Percentiles rank a stretch among this genome's conserved stretches.
phyloP scores from a whole-genome alignment of 192 early-diverging fungal species.

The Lobulomyces angularis region DNA sequence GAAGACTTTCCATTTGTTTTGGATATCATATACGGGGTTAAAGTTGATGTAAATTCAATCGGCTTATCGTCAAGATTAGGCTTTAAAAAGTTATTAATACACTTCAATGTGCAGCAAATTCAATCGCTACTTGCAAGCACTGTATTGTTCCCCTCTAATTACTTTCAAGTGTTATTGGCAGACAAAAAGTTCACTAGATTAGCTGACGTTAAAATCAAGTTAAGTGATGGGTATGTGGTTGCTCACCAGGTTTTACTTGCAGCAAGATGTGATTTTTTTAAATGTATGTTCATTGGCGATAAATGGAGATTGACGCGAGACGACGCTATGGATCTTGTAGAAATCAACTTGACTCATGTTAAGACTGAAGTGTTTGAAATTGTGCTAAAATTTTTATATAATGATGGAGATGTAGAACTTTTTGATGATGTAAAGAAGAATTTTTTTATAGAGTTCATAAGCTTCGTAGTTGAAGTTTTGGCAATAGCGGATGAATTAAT shows the following conservation, averaged over 20 bases:
- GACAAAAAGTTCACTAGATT: neutral
- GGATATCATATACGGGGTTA: no score
- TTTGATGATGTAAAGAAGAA: slow-evolving; percentile 22
- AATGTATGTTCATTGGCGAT: slow-evolving; percentile 36
- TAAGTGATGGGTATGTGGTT: slow-evolving; percentile 20
- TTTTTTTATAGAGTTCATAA: slow-evolving; percentile 30
- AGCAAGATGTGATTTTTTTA: slow-evolving; percentile 54
- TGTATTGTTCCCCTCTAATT: slow-evolving; percentile 5
- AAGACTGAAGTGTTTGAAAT: slow-evolving; percentile 30
- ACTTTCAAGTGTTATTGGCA: slow-evolving; percentile 3
- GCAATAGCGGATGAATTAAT: slow-evolving; percentile 53
- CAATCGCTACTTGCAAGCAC: neutral
- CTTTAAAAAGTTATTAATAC: no score
- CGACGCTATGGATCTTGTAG: slow-evolving; percentile 2
- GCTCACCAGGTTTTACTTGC: slow-evolving; percentile 37
- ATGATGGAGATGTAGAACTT: slow-evolving; percentile 24
- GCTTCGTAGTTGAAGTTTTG: slow-evolving; percentile 41
- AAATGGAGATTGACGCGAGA: slow-evolving; percentile 31
- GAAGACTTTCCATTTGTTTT: slow-evolving; percentile 3
- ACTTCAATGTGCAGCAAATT: no score
- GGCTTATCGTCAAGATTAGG: no score
- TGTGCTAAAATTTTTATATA: slow-evolving; percentile 44
- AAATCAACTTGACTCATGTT: slow-evolving; percentile 40
- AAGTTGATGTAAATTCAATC: no score
- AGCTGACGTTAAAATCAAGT: slow-evolving; percentile 14